Conservation (phyloP, 225 moss, liverwort and hornwort genomes). For the Pseudisothecium myosuroides region DNA sequence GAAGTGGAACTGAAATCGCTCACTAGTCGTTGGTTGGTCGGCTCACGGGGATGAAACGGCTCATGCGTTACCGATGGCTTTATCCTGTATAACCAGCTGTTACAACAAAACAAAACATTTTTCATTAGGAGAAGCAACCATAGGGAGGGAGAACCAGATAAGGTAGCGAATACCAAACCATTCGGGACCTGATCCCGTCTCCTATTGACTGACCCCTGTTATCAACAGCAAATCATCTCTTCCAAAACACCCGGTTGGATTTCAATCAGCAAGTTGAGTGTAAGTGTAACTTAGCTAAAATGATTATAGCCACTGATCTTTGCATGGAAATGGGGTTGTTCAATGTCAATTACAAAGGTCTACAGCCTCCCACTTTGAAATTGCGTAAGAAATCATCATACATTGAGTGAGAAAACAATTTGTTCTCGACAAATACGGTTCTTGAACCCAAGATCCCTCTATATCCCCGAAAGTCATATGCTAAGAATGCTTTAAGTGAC, state of each 20-base stretch:
- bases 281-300: not conserved
- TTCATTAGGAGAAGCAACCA: not conserved
- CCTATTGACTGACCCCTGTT: not conserved
- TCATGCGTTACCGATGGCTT: constrained; percentile 96
- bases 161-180: not conserved
- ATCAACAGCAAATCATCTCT: not conserved
- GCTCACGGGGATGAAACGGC: constrained; percentile 61
- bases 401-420: not conserved
- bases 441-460: not conserved
- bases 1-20: constrained; percentile 66
- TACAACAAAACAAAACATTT: not conserved
- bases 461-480: not conserved
- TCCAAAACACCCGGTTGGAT: not conserved
- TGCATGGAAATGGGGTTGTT: not conserved
- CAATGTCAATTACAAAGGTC: not conserved
- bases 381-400: not conserved
- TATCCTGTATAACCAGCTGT: constrained; percentile 91
- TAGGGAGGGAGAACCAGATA: not conserved
- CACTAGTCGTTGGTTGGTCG: constrained; percentile 31
- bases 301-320: not conserved
- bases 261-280: not conserved
- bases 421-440: not conserved
- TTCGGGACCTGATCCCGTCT: not conserved
- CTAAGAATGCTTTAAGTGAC: not conserved
- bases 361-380: not conserved